A percentile compares a stretch with the other conserved stretches of the same genome.
Conservation (phyloP, 1,284 basidiomycete genomes). For the Cerrena zonata region DNA sequence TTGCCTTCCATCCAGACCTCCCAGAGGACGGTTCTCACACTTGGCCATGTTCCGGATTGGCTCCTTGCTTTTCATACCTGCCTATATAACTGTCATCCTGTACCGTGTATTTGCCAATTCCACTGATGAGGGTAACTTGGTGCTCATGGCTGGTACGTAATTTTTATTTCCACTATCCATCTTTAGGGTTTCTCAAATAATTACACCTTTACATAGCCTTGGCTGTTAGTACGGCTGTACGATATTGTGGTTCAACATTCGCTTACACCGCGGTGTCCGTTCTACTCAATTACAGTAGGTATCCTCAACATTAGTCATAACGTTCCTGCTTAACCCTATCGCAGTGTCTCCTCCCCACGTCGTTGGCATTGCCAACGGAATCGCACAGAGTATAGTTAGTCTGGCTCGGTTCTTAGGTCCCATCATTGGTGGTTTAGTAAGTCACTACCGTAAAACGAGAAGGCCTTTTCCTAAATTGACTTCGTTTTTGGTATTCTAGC, state of each 20-base stretch:
- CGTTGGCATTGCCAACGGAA: conserved; percentile 73
- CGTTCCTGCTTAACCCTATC: conserved; percentile 4
- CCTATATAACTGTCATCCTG: conserved; percentile 67
- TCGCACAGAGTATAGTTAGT: conserved; percentile 79
- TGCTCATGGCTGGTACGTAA: conserved; percentile 65
- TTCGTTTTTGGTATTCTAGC: conserved; percentile 32
- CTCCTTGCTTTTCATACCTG: conserved; percentile 70
- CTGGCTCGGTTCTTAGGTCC: conserved; percentile 75
- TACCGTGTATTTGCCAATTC: conserved; percentile 64
- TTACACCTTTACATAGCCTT: conserved; percentile 39
- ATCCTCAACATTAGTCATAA: conserved; percentile 4
- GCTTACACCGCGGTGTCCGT: conserved; percentile 75
- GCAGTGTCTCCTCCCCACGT: conserved; percentile 75
- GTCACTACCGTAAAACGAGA: conserved; percentile 23
- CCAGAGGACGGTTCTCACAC: conserved; percentile 77
- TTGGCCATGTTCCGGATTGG: conserved; percentile 80
- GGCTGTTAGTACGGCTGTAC: conserved; percentile 69
- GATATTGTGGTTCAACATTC: conserved; percentile 74
- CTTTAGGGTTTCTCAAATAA: conserved; percentile 10
- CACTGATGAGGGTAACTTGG: conserved; percentile 53
- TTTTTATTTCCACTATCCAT: conserved; percentile 9
- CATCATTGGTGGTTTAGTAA: conserved; percentile 69
- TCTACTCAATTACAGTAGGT: conserved; percentile 73
- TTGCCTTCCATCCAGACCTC: conserved; percentile 39
- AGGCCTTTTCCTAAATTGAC: background rate